A percentile compares a stretch with the other conserved stretches of the same genome.
These are phyloP conservation scores for Epichloe typhina DNA, from an alignment of 2,329 filamentous ascomycete species.

Conservation along the genomic window DNA sequence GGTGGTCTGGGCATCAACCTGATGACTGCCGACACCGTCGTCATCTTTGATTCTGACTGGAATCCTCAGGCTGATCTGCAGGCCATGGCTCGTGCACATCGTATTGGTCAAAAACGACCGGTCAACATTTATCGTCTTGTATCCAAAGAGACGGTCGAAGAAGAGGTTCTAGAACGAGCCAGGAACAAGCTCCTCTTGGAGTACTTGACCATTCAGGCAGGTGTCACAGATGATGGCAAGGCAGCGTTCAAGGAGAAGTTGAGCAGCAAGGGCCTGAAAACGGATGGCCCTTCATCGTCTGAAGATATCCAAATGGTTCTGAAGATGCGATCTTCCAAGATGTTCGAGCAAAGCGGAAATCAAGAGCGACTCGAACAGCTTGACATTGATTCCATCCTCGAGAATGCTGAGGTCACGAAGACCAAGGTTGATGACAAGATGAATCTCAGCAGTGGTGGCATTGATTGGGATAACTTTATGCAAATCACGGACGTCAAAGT, in stretches of 20 bases:
- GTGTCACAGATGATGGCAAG: conserved; percentile 89
- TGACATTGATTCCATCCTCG: conserved; percentile 92
- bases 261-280: conserved; percentile 61
- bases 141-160: conserved; percentile 95
- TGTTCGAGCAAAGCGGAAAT: conserved; percentile 96
- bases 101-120: conserved; percentile 91
- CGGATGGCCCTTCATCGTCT: conserved; percentile 72
- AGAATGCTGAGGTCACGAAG: conserved; percentile 93
- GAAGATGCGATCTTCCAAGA: conserved; percentile 95
- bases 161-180: conserved; percentile 90
- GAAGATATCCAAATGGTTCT: conserved; percentile 94
- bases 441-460: conserved; percentile 75
- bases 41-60: conserved; percentile 98
- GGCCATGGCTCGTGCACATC: conserved; percentile 95
- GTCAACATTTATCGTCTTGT: conserved; percentile 95
- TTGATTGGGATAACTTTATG: conserved; percentile 83
- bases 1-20: conserved; percentile 97
- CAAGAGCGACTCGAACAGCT: conserved; percentile 94
- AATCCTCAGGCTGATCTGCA: conserved; percentile 97
- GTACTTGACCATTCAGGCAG: conserved; percentile 92
- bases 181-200: conserved; percentile 96
- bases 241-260: conserved; percentile 64
- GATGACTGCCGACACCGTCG: conserved; percentile 96
- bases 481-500: conserved; percentile 98
- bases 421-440: conserved; percentile 92